Percentiles rank a stretch among this genome's conserved stretches.
These are phyloP conservation scores for Fusarium drepaniforme DNA, from an alignment of 2,329 filamentous ascomycete species.

Conservation along the genomic window DNA sequence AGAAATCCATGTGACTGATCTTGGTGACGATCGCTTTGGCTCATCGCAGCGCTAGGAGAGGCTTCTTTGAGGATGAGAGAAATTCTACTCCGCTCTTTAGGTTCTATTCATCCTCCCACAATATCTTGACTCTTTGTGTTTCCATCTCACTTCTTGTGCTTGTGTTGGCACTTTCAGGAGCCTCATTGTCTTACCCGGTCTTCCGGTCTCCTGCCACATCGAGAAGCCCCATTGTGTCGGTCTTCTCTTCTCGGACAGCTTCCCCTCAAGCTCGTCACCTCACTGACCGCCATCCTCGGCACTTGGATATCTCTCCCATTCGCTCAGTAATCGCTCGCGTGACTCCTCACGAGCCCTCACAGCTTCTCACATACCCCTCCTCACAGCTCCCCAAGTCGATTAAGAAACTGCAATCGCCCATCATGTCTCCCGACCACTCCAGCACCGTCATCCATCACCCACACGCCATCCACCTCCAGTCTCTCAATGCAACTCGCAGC, in stretches of 20 bases:
- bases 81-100: conserved; percentile 7
- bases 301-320: not conserved
- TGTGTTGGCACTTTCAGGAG: conserved; percentile 1
- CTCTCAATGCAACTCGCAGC: conserved; percentile 46
- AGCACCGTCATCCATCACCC: conserved; percentile 59
- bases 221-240: not conserved
- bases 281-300: not conserved
- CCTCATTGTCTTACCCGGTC: not conserved
- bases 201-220: conserved; percentile 1
- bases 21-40: conserved; percentile 19
- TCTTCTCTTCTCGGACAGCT: not conserved
- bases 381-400: not conserved
- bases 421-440: conserved; percentile 57
- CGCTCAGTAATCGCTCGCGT: not conserved
- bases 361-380: not conserved
- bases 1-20: conserved; percentile 1
- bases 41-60: conserved; percentile 12
- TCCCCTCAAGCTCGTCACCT: not conserved
- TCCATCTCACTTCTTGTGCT: not conserved
- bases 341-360: not conserved
- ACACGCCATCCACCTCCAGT: conserved; percentile 57
- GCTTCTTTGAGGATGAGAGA: conserved; percentile 8
- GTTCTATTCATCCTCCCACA: conserved; percentile 13
- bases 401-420: conserved; percentile 4
- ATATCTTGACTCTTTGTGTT: conserved; percentile 8